Evolutionary conservation across 2,329 filamentous ascomycete genomes (phyloP), one percentile per base, ranked within the genome.

Genomic region (Celoporthe dispersa): DNA sequence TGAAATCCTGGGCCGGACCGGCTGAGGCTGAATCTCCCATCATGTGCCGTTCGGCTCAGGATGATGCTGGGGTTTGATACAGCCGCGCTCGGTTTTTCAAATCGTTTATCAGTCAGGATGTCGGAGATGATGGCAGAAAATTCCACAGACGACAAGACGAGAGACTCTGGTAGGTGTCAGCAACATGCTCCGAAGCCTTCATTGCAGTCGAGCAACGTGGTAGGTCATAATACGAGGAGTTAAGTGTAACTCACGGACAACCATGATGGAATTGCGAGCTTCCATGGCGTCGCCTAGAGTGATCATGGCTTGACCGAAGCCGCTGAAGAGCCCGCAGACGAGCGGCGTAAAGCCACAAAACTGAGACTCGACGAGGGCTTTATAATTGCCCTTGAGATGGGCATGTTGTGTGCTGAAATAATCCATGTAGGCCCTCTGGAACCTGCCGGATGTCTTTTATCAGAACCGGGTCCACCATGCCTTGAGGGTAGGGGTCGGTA

Each of bases 261-360:
- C 69, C 59, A 78, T 53, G 37, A 77, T 66, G 19, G 75, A 68
- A 3, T 67, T 62, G 28, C 70, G 70, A 14, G 75, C 64, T 67
- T 78, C 75, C 22, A 77, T 72, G 16, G 70, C 74, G 57, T 77
- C 75, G 53, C 73, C 73, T 2, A 77, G 69, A 11, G 74, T 68
- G 2, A 75, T 57, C 14, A 78, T 64, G 6, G 76, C 73, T 33
- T 69, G 72, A 12, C 76, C 76, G 37, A 74, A 67, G 2, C 71
- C 73, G 2, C 71, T 71, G 33, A 78, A 77, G 0, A 77, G 73
- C 8, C 75, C 75, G 51, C 73, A 75, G 1, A 77, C 41, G 28
- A 78, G 66, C 8, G 75, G 75, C 22, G 69, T 71, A 19, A n/a
- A 55, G 8, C 63, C 33, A 33, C 44, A 55, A 16, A 28, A 31